Base-by-base conservation (phyloP, 176 grass and related monocot genomes). In the Rhynchospora tenuis region DNA sequence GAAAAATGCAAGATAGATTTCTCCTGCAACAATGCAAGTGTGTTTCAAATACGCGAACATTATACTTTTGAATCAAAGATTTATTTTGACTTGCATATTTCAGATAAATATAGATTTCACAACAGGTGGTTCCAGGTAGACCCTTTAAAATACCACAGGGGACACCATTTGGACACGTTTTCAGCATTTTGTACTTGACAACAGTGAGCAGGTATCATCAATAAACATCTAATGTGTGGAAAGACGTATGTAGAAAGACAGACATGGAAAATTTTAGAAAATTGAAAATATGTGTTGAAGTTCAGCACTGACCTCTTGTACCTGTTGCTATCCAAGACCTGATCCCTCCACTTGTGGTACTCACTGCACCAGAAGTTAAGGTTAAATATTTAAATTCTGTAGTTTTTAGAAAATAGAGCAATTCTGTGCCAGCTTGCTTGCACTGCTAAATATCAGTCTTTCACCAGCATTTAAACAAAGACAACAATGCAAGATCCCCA, bases 1-100 rank as follows among this genome's bases (percentile, higher is more conserved):
- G 83, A 97, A 97, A 87, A 97, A 93, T 4, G 89, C 80, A 3
- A 97, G 84, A 78, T 93, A 93, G 48, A 97, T 90, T 97, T 97
- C 91, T 64, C 94, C 94, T 97, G 27, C 23, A 73, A 27, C 23
- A 85, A 64, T 17, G 50, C 5, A 87, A 74, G 47, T 59, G 33
- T 51, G 1, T 50, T 74, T 74, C 43, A 85, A 42, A 85, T 26
- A 64, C 12, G 33, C 67, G n/a, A 6, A 84, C 28, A 71, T 13
- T 13, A 48, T 12, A 44, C 29, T 70, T 43, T 11, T 70, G 16
- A 38, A 44, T 70, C 1, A 44, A 70, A 70, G 28, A n/a, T 42
- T 68, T 68, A 68, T 14, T 66, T 66, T 64, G 61, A 27, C 61
- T 27, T 14, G 13, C 24, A 38, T 38, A 38, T 38, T 38, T 38